Conservation (phyloP, 2,329 filamentous ascomycete genomes). For the Fusarium avenaceum region DNA sequence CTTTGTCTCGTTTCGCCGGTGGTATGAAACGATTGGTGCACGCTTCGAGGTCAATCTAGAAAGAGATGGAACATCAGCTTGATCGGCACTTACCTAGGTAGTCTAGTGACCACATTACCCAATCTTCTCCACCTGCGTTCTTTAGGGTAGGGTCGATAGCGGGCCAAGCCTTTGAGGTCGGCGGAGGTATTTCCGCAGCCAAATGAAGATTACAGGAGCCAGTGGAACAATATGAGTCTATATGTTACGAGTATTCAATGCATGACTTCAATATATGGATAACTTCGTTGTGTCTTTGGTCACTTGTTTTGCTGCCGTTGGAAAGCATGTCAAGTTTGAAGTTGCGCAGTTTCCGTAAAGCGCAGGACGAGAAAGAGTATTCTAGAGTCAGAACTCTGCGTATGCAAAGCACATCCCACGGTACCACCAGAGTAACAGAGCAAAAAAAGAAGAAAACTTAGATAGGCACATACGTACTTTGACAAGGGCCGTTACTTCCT, state of each 20-base stretch:
- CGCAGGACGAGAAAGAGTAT: conserved; percentile 8
- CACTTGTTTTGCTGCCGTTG: too few relatives aligned
- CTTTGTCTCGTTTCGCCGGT: conserved; percentile 31
- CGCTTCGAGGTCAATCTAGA: conserved; percentile 39
- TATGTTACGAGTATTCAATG: not conserved
- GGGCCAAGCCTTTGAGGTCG: not conserved
- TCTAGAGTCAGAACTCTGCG: not conserved
- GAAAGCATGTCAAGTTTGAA: not conserved
- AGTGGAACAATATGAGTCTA: not conserved
- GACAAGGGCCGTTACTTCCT: not conserved
- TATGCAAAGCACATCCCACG: not conserved
- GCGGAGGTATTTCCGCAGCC: not conserved
- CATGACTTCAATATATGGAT: not conserved
- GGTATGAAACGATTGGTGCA: conserved; percentile 42
- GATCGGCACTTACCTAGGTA: not conserved
- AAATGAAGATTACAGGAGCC: not conserved
- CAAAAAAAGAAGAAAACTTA: not conserved
- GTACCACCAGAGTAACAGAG: conserved; percentile 17
- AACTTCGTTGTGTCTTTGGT: too few relatives aligned
- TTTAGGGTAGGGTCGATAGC: conserved; percentile 32
- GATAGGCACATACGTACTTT: not conserved
- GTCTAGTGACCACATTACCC: conserved; percentile 27
- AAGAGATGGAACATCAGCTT: conserved; percentile 29
- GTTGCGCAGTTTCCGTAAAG: conserved; percentile 2
- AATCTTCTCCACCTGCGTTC: not conserved